Evolutionary conservation across 306 rosid species (phyloP), one percentile per base, ranked within the genome.

Genomic region (Notholithocarpus densiflorus): DNA sequence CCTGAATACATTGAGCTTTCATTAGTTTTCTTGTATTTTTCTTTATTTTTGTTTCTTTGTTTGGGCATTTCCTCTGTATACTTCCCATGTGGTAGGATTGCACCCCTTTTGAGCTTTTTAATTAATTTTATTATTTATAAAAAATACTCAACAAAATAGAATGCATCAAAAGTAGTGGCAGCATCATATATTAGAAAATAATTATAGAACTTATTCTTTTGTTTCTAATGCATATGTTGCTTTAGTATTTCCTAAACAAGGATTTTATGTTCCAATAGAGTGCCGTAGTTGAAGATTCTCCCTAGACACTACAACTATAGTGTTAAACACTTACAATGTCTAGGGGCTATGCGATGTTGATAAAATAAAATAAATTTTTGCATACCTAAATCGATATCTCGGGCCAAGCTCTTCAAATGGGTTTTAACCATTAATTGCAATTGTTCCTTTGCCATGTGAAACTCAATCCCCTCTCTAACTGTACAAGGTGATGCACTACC

Each of bases 341-440:
- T 8, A 8, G 45, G 45, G 23, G 24, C 52, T 8, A 31, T 20
- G 27, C 6, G 69, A 72, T 73, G 69, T 65, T 45, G 26, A 31
- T 55, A n/a, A 80, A 77, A 66, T 61, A 78, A 61, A 20, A 23
- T 20, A 56, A 79, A 77, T 18, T 45, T 56, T 75, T 21, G 74
- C 85, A 79, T 74, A 90, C 98, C 94, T 75, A 93, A 81, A 72
- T 85, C 87, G 43, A 68, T 45, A 73, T 84, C 86, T 62, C 71
- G 85, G 40, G 96, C 82, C 87, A 95, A 73, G 68, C 79, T 84
- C 80, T 83, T 76, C 84, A 92, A 80, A 87, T 90, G 98, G 74
- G 71, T 80, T 88, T 82, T 87, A 73, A 92, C 92, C 87, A 84
- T 77, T 2, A 80, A 84, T 72, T 84, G 86, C 81, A 96, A 65